A percentile compares a stretch with the other conserved stretches of the same genome.
phyloP scores from a whole-genome alignment of 78 protist genomes.

The Tieghemostelium lacteum region DNA sequence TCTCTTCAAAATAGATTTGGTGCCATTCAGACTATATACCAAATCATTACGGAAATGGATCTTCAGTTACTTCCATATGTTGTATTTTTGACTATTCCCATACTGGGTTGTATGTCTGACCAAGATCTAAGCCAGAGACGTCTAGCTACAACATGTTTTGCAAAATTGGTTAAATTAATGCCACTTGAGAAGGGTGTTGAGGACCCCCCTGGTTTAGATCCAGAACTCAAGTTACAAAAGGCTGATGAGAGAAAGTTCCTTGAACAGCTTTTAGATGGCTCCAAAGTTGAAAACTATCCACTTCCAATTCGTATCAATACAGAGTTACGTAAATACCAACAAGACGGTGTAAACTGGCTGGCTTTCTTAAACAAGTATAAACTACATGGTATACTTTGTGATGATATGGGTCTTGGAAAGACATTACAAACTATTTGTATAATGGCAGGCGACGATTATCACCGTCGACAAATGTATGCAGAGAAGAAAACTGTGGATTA shows the following conservation, averaged over 20 bases:
- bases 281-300: slow-evolving; percentile 73
- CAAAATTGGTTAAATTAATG: slow-evolving; percentile 70
- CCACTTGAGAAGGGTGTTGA: slow-evolving; percentile 79
- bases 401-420: slow-evolving; percentile 99
- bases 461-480: slow-evolving; percentile 25
- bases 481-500: slow-evolving; percentile 27
- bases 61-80: slow-evolving; percentile 56
- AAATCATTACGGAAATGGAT: slow-evolving; percentile 52
- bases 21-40: slow-evolving; percentile 48
- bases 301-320: slow-evolving; percentile 83
- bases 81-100: slow-evolving; percentile 59
- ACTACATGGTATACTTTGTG: slow-evolving; percentile 93
- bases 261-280: slow-evolving; percentile 76
- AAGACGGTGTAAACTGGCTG: slow-evolving; percentile 96
- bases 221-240: slow-evolving; percentile 5
- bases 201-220: slow-evolving; percentile 53
- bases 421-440: slow-evolving; percentile 94
- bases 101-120: slow-evolving; percentile 79
- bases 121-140: slow-evolving; percentile 59
- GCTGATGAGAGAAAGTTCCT: slow-evolving; percentile 64
- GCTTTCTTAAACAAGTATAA: slow-evolving; percentile 83
- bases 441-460: slow-evolving; percentile 76
- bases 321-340: slow-evolving; percentile 93
- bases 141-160: slow-evolving; percentile 67
- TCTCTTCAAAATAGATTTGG: slow-evolving; percentile 44